These are phyloP conservation scores for Juncus inflexus DNA, from an alignment of 176 grass and related monocot species.

Conservation along the genomic window DNA sequence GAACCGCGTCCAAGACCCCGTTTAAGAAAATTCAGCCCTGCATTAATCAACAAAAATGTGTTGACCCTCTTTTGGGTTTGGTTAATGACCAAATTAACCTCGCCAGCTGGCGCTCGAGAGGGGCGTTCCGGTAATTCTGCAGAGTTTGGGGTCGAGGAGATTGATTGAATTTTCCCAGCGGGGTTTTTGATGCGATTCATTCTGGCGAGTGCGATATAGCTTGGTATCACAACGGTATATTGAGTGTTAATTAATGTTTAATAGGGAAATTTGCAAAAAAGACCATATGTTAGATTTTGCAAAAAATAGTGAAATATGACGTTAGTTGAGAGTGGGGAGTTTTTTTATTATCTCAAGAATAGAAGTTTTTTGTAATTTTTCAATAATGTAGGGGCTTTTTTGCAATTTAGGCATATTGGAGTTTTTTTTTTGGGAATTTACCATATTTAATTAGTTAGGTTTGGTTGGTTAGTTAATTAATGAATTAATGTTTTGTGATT, in stretches of 20 bases:
- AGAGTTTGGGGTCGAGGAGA: constrained; percentile 61
- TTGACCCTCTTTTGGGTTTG: constrained; percentile 68
- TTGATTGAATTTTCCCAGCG: constrained; percentile 89
- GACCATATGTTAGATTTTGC: too few relatives aligned
- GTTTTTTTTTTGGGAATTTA: too few relatives aligned
- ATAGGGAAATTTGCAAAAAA: too few relatives aligned
- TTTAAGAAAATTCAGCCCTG: constrained; percentile 40
- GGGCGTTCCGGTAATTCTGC: constrained; percentile 76
- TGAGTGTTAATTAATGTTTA: too few relatives aligned
- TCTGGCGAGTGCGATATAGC: constrained; percentile 87
- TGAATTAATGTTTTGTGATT: constrained; percentile 30
- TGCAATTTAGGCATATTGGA: too few relatives aligned
- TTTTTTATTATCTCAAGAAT: too few relatives aligned
- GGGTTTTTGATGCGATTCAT: constrained; percentile 90
- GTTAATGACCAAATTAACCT: constrained; percentile 71
- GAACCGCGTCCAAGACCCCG: too few relatives aligned
- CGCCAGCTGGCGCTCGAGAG: constrained; percentile 80
- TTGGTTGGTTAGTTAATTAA: constrained; percentile 9
- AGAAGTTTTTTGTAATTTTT: too few relatives aligned
- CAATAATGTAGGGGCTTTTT: too few relatives aligned
- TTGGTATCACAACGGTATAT: constrained; percentile 88
- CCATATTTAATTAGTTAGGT: too few relatives aligned
- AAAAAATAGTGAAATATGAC: too few relatives aligned
- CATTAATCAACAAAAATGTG: constrained; percentile 65
- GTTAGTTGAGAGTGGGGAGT: too few relatives aligned